Evolutionary conservation across 202 grass and related monocot genomes (phyloP).

Genomic region (Schoenoplectus triqueter): DNA sequence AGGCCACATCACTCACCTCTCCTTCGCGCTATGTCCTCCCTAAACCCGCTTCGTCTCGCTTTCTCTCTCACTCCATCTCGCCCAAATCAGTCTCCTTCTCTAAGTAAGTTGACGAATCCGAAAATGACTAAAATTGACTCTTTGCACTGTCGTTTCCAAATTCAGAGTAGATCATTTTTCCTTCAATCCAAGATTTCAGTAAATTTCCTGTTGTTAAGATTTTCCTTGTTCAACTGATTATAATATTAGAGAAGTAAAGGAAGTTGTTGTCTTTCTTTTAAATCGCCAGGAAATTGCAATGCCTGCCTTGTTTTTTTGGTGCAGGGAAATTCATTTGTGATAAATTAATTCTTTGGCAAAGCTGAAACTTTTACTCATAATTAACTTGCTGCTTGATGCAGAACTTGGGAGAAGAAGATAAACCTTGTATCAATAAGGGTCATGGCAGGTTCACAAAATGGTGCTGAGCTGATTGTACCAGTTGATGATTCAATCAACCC

Average conservation of each 20-base stretch:
- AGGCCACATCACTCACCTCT: conserved; percentile 18
- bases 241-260: neutral
- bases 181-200: no score
- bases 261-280: neutral
- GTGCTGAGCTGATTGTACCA: conserved; percentile 35
- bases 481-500: conserved; percentile 72
- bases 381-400: conserved; percentile 31
- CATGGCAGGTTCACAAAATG: conserved; percentile 39
- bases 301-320: neutral
- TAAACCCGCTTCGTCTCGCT: conserved; percentile 15
- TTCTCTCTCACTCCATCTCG: conserved; percentile 32
- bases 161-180: no score
- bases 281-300: neutral
- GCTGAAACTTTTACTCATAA: no score
- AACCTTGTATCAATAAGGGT: conserved; percentile 21
- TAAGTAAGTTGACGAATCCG: conserved; percentile 48
- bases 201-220: no score
- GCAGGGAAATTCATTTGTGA: neutral
- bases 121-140: neutral
- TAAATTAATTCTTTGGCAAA: neutral
- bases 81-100: conserved; percentile 48
- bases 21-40: conserved; percentile 20
- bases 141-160: neutral
- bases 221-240: neutral
- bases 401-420: conserved; percentile 39